These are phyloP conservation scores for Ajuga reptans DNA, from an alignment of 305 asterid genomes.

Conservation along the genomic window DNA sequence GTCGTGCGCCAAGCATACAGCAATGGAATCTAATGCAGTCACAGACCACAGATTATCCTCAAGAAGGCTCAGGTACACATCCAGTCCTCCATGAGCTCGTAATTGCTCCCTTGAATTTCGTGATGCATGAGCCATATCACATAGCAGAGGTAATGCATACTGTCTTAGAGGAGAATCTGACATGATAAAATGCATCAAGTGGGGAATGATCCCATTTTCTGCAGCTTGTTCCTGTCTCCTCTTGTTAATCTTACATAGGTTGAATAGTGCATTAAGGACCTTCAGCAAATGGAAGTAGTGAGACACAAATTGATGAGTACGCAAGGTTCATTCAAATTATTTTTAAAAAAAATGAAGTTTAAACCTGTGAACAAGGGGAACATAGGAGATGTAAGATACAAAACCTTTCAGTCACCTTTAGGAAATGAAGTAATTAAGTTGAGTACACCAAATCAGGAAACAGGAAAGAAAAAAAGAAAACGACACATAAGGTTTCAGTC, in stretches of 20 bases:
- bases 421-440: background rate
- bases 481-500: too few relatives aligned
- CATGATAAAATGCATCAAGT: slow-evolving; percentile 84
- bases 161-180: slow-evolving; percentile 85
- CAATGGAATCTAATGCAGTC: slow-evolving; percentile 96
- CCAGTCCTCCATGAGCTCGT: slow-evolving; percentile 97
- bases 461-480: background rate
- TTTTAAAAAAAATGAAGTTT: background rate
- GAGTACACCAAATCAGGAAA: background rate
- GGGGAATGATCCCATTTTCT: slow-evolving; percentile 98
- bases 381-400: background rate
- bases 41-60: slow-evolving; percentile 94
- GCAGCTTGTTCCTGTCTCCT: slow-evolving; percentile 99
- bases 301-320: slow-evolving; percentile 21
- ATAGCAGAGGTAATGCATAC: slow-evolving; percentile 85
- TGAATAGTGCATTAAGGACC: slow-evolving; percentile 95
- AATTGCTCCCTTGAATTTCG: slow-evolving; percentile 96
- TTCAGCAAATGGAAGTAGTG: slow-evolving; percentile 35
- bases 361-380: background rate
- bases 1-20: slow-evolving; percentile 96
- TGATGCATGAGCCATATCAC: slow-evolving; percentile 99
- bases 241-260: slow-evolving; percentile 96
- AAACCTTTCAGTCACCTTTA: background rate
- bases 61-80: slow-evolving; percentile 90
- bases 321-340: background rate